Base-by-base conservation (phyloP, 2,329 filamentous ascomycete species). In the Monosporascus sp. region DNA sequence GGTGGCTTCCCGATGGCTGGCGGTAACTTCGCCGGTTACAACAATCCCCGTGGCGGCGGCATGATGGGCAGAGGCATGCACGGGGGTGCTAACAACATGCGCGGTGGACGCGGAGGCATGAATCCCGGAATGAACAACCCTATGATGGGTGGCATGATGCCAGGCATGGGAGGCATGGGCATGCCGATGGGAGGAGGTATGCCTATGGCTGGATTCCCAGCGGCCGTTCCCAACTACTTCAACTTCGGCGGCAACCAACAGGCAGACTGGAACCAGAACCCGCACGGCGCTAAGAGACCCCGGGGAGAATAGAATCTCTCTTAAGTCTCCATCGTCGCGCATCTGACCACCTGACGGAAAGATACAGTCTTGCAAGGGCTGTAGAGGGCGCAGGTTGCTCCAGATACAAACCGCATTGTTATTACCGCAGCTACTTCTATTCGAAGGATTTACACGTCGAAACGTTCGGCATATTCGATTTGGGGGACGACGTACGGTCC, bases 11-110 rank as follows among this genome's bases (percentile, higher is more conserved):
- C 61, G 55, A 67, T 68, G 65, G 63, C 63, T 14, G 64, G 63
- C 17, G 64, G 65, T 28, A 63, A 61, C 48, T 67, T 65, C 17
- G 64, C 62, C 47, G 66, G 65, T 59, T 65, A 63, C 51, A 63
- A 61, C 51, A 62, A 61, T 56, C 62, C 60, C n/a, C 60, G 61
- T 43, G 60, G 65, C 17, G 66, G 66, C 11, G 63, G 63, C 22
- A 69, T 68, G 65, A 68, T 68, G 65, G 63, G 64, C 5, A 59
- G 62, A 4, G 63, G 61, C 26, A 67, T 67, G 65, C 60, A 64
- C 26, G 65, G 65, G 24, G 61, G 61, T 28, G 65, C 63, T 47
- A 64, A 63, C 28, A 64, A 62, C 43, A 68, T 68, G 64, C 61
- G 65, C 22, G 65, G 66, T 26, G 65, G 65, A 14, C 59, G 66